phyloP scores from a whole-genome alignment of 768 basidiomycete species.

The Leccinum subgranulosum region DNA sequence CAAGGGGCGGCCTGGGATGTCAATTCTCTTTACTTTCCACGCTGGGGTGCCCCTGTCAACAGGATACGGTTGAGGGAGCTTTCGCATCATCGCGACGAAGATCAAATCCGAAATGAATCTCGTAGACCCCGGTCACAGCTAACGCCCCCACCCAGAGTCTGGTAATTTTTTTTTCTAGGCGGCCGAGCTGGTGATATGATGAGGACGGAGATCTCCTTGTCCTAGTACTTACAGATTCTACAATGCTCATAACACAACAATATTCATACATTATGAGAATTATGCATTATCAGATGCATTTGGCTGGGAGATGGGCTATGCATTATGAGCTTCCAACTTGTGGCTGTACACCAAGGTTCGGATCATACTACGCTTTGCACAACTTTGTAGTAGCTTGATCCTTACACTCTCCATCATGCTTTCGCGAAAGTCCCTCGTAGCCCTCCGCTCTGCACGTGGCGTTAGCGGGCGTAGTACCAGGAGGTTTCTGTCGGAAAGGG shows the following conservation, averaged over 20 bases:
- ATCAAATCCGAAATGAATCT: constrained; percentile 17
- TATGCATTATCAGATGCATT: no score
- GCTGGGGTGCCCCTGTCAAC: constrained; percentile 28
- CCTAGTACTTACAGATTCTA: no score
- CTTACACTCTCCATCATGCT: constrained; percentile 23
- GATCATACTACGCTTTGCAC: constrained; percentile 2
- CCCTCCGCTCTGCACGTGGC: constrained; percentile 15
- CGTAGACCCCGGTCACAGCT: constrained; percentile 20
- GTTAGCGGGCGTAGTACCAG: constrained; percentile 12
- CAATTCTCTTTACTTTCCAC: constrained; percentile 24
- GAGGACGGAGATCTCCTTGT: background rate
- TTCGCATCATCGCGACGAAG: constrained; percentile 26
- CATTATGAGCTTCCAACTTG: background rate
- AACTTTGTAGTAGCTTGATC: background rate
- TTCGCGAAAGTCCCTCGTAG: constrained; percentile 15
- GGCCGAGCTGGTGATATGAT: background rate
- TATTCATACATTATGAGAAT: no score
- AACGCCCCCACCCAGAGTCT: background rate
- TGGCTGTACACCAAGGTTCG: constrained; percentile 20
- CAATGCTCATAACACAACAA: no score
- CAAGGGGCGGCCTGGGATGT: constrained; percentile 18
- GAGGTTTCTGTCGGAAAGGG: constrained; percentile 58
- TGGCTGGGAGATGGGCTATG: no score
- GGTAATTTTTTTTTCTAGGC: background rate
- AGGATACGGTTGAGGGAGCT: constrained; percentile 9